Base-by-base conservation (phyloP, 176 grass and related monocot genomes). In the Paspalum vaginatum region DNA sequence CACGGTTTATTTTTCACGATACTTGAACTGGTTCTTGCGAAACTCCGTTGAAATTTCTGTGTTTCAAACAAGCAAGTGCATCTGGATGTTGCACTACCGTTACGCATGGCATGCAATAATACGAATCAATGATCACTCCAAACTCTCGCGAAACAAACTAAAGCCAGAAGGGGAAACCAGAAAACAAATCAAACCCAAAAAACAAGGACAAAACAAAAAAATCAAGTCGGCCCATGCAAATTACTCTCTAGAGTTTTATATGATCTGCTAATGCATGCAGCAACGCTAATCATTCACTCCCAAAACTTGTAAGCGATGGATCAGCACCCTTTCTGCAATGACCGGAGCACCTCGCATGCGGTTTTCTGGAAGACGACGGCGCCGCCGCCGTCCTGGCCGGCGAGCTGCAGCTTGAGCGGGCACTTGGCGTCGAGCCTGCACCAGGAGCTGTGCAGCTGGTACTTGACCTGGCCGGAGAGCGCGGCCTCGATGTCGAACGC, bases 361-460 rank as follows among this genome's bases (percentile, higher is more conserved):
- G 60, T 80, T 60, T 66, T 74, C 84, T 80, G 60, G 84, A 86
- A 86, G 59, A 66, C 76, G 49, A 18, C 60, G 68, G 59, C 62
- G 68, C 58, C 59, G 49, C 7, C 58, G 13, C 18, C 68, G 1
- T 27, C 68, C 47, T 58, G 11, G 16, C 47, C 1, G 17, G 68
- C 49, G 76, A 86, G 76, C 84, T 86, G 84, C 49, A 86, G 84
- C 13, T 14, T 74, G 68, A 86, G 76, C 25, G 84, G 68, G 84
- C 84, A 86, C 50, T 9, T 74, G 47, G 59, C 76, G 58, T 86
- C 84, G 39, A 86, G 39, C 58, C 27, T 65, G 77, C 77, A 79
- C 61, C 44, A 67, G 0, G 50, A 49, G 4, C 11, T 37, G 56
- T 63, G 81, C 76, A 70, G 55, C n/a, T 72, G 53, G 70, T 61